Base-by-base conservation (phyloP, 2,329 filamentous ascomycete species). In the Scytalidium lignicola region DNA sequence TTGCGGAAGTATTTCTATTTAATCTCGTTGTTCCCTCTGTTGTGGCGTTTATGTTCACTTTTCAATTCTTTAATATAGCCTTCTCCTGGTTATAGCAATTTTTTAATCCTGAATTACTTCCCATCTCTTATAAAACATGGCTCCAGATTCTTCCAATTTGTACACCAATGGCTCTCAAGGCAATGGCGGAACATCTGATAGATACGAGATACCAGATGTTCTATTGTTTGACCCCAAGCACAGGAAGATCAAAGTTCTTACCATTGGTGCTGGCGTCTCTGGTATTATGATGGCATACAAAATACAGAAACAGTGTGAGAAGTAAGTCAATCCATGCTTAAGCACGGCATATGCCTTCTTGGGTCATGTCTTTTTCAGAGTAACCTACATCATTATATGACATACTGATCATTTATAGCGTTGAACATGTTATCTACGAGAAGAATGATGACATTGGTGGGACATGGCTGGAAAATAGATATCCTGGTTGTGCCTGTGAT, bases 401-500 rank as follows among this genome's bases (percentile, higher is more conserved):
- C 10, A 17, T 37, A 13, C 32, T 37, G n/a, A 37, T 5, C 15
- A n/a, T 37, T n/a, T 41, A 2, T 13, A 72, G 72, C 51, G 68
- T 76, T 10, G 73, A 74, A 28, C 69, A 70, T 56, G 64, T 71
- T 12, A 69, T 75, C 2, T 75, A 74, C 46, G 72, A 75, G 55
- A 74, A 74, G 59, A 74, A 74, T 46, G 53, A 61, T 13, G 66
- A 70, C 37, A 60, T 74, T 23, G 69, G 70, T 20, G 45, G 71
- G 65, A 74, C 70, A 3, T 75, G 73, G 72, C 55, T 72, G 2
- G 70, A 73, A 52, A 74, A 74, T 47, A 57, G 67, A 68, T 82
- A 82, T 52, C 78, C 78, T 0, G 77, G 77, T 13, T 78, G 75
- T 52, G 70, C 71, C 47, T 80, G 77, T 42, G 60, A 62, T 44